Conservation (phyloP, 2,329 filamentous ascomycete genomes). For the Microdochium nivale region DNA sequence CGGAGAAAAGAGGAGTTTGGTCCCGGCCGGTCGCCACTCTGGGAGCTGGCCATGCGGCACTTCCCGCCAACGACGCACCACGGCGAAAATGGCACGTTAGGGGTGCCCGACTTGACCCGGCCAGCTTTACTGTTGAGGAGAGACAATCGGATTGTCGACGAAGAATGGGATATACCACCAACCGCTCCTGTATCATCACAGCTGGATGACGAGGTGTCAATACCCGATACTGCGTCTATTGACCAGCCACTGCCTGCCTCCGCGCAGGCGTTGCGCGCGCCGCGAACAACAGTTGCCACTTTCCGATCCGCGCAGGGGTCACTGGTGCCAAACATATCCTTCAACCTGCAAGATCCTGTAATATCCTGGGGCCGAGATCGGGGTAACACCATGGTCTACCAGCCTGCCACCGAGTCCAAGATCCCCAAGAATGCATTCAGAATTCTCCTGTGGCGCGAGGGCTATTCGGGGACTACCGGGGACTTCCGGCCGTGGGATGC, state of each 20-base stretch:
- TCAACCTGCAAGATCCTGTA: constrained; percentile 58
- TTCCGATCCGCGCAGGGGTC: constrained; percentile 45
- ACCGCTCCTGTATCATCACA: constrained; percentile 9
- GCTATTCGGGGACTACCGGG: constrained; percentile 48
- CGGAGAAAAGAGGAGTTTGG: constrained; percentile 43
- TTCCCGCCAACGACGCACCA: constrained; percentile 37
- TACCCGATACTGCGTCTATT: constrained; percentile 26
- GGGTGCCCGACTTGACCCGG: constrained; percentile 6
- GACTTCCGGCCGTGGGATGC: constrained; percentile 47
- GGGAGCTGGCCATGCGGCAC: constrained; percentile 49
- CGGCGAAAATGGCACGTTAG: constrained; percentile 11
- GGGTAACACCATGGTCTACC: constrained; percentile 60
- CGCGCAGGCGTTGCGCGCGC: constrained; percentile 10
- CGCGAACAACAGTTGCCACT: neutral
- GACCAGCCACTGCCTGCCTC: constrained; percentile 26
- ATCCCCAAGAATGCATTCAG: constrained; percentile 79
- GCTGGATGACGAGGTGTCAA: constrained; percentile 16
- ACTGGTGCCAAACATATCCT: constrained; percentile 48
- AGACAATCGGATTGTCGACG: constrained; percentile 13
- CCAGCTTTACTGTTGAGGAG: constrained; percentile 12
- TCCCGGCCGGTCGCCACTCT: constrained; percentile 41
- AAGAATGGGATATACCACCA: constrained; percentile 17
- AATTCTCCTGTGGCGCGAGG: constrained; percentile 64
- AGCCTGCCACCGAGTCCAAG: constrained; percentile 52
- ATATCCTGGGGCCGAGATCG: constrained; percentile 70